Evolutionary conservation across 345 rosid species (phyloP), one percentile per base, ranked within the genome.

Genomic region (Streptanthus diversifolius): DNA sequence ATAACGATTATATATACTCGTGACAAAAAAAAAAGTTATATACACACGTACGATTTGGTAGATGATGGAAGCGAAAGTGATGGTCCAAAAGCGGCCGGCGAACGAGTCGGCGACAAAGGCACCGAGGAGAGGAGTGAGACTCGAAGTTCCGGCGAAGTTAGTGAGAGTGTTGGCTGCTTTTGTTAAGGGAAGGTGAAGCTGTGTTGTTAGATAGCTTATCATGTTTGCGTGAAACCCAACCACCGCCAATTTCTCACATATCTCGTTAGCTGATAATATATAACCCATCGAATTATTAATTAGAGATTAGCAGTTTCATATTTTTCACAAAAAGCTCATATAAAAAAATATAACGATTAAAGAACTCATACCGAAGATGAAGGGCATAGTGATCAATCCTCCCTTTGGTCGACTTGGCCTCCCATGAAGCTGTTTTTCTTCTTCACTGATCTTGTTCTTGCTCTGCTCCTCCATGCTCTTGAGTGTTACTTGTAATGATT

Each of bases 111-210:
- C 89, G 18, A 91, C 1, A 76, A 91, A 95, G 37, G 99, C 99
- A 0, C 98, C 99, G 57, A 91, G 71, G 58, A 95, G 71, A 17
- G 99, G 96, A 8, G 97, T 91, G 33, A 95, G 69, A 82, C 98
- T 85, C 0, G 93, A 73, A 19, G 93, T 88, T 41, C 99, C 96
- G 1, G 92, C 87, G 41, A 95, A 95, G 82, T 90, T 91, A 48
- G 98, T 91, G 47, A 88, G 85, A 27, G 96, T 88, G 72, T 91
- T 95, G 36, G 98, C 99, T 10, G 98, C 98, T 86, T 87, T 86
- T 13, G 96, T 88, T 73, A 90, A 70, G 0, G 99, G 98, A 87
- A 91, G 83, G 52, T 95, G 93, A 62, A 95, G 80, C 77, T 95
- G 86, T 14, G 83, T 77, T 15, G 95, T 95, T 53, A 91, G 67